These are phyloP conservation scores for Hypoxylon fuscum DNA, from an alignment of 495 filamentous ascomycete species.

Conservation along the genomic window DNA sequence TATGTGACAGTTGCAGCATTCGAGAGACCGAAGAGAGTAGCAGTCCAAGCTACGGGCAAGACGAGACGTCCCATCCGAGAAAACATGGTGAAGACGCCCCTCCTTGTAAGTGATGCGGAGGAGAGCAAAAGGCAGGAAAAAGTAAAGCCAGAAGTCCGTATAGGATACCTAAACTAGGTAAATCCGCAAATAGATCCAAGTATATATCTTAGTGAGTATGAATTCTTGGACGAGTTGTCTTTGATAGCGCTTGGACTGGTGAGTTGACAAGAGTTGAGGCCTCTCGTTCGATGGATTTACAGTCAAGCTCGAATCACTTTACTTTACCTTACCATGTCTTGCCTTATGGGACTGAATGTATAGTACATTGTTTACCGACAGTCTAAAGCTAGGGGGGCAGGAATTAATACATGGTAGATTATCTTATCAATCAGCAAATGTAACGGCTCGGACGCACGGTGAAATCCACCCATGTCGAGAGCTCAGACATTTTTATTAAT, in stretches of 20 bases:
- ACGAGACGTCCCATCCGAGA: constrained; percentile 18
- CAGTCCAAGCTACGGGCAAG: constrained; percentile 43
- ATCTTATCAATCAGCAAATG: constrained; percentile 39
- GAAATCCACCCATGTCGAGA: constrained; percentile 25
- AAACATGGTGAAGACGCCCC: constrained; percentile 24
- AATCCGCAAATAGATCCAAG: background rate
- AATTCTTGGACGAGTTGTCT: background rate
- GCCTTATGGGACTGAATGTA: background rate
- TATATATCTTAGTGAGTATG: background rate
- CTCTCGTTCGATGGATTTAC: background rate
- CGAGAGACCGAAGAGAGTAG: constrained; percentile 47
- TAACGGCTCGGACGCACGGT: constrained; percentile 7
- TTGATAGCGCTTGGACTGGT: background rate
- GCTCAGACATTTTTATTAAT: constrained; percentile 5
- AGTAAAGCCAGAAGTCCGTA: background rate
- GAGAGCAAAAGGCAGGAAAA: constrained; percentile 1
- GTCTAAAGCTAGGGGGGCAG: background rate
- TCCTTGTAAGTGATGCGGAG: constrained; percentile 2
- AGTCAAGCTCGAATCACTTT: background rate
- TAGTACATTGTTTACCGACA: constrained; percentile 1
- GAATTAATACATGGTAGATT: constrained; percentile 16
- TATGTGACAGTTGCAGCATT: constrained; percentile 70
- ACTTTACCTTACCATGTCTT: no score
- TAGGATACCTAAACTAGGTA: constrained; percentile 1
- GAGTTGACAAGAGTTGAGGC: background rate